Base-by-base conservation (phyloP, 108 stramenopile species). In the Chaetoceros muelleri region DNA sequence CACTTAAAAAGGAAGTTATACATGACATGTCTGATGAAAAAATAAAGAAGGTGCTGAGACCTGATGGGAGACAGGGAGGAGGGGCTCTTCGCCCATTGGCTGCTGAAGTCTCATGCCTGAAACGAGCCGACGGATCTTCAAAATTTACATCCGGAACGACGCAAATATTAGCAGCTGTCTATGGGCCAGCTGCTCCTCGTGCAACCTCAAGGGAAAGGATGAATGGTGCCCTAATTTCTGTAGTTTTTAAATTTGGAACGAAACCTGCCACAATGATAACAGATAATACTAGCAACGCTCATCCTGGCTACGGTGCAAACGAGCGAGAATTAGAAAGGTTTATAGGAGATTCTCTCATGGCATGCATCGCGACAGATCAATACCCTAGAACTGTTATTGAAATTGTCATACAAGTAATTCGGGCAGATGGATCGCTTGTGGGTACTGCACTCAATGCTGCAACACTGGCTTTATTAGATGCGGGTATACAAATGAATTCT, bases 111-210 rank as follows among this genome's bases (percentile, higher is more conserved):
- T 88, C 87, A 40, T 66, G 70, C 20, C 73, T 95, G 40, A 72
- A 84, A 28, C 63, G 80, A 48, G 77, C 90, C 53, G 90, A 95
- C 66, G 93, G 93, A 44, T 91, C 87, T 18, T 85, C 88, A 19
- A 69, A 76, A 45, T 87, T 87, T 59, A 74, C 75, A 57, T 72
- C 73, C 8, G 92, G 95, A 51, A 67, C 78, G 46, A 95, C 95
- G 13, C 84, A 87, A 48, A 81, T 94, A 19, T 55, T 95, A 61
- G 90, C 82, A 1, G 87, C 92, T 1, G 73, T 89, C 2, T 79
- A 95, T 59, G 95, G 95, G 3, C 95, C 95, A 1, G 64, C 85
- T 1, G 90, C 86, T 28, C 90, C 95, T 7, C 68, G 81, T 23
- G 48, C 62, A 18, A 45, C 78, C n/a, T 53, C 73, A n/a, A 48